Base-by-base conservation (phyloP, 23 red algal species). In the Gracilaria domingensis region DNA sequence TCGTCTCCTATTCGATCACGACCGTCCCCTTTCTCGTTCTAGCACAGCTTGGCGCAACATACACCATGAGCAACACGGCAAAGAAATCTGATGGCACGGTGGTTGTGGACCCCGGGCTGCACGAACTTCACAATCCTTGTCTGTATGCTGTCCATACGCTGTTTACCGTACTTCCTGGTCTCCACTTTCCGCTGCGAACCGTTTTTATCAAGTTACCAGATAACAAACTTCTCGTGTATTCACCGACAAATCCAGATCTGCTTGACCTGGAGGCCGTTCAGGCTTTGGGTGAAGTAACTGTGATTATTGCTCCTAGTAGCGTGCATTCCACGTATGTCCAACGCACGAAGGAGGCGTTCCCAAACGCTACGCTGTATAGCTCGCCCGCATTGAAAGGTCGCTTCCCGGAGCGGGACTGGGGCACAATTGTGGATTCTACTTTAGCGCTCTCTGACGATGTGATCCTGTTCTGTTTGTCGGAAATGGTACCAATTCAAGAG, bases 321-420 rank as follows among this genome's bases (percentile, higher is more conserved):
- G 25, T 86, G 37, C 82, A 86, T 55, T 66, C 59, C 20, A 69
- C 65, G 0, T 86, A 70, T 73, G 82, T 65, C 14, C 82, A 86
- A 25, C 59, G 59, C 23, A 69, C 65, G 9, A 48, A 71, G 12
- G 59, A 24, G 21, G 82, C 82, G 12, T 66, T 69, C 25, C 61
- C 82, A 8, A 26, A 86, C 40, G 82, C 82, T 20, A 70, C 60
- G 11, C 64, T 86, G 82, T 86, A 86, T 42, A 86, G 82, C 24
- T 86, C 82, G 13, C 82, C 82, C 18, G 44, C 58, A 30, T 57
- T 86, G 23, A 61, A 61, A 20, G 16, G 13, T 16, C 59, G 64
- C 28, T 70, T 70, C 64, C 82, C 82, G 37, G 61, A 86, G 17
- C 33, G 62, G 25, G 65, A 86, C 17, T 84, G 82, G 82, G 82